A percentile compares a stretch with the other conserved stretches of the same genome.
Evolutionary conservation across 208 protist species (phyloP).

Genomic region (Trichomonas tenax): DNA sequence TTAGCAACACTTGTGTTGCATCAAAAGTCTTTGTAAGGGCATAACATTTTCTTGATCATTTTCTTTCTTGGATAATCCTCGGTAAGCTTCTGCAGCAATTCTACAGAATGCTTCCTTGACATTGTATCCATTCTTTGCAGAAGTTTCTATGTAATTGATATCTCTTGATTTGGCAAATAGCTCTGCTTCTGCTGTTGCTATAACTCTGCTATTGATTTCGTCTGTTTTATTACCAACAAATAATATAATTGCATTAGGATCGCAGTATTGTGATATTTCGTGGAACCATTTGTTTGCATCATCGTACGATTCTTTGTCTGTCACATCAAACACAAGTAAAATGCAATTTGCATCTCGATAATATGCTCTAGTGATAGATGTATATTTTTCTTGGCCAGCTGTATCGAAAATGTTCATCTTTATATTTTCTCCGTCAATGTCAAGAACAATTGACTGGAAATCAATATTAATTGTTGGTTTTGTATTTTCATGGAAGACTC

Average conservation of each 20-base stretch:
- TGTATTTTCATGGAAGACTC: too few species aligned
- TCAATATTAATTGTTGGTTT: not conserved
- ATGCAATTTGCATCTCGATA: not conserved
- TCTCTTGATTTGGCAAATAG: not conserved
- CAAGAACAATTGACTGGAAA: not conserved
- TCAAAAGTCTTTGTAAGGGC: too few species aligned
- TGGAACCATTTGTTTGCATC: not conserved
- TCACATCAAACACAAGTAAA: not conserved
- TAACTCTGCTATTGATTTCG: not conserved
- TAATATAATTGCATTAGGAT: not conserved
- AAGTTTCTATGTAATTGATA: not conserved
- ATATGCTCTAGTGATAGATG: not conserved
- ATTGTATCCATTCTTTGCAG: not conserved
- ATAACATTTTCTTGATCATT: too few species aligned
- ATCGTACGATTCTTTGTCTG: not conserved
- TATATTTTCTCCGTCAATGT: not conserved
- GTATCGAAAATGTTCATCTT: slow-evolving; percentile 5
- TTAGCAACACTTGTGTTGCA: too few species aligned
- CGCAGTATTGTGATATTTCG: not conserved
- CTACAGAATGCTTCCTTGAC: not conserved
- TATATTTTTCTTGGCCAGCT: not conserved
- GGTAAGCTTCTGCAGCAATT: too few species aligned
- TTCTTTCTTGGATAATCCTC: too few species aligned
- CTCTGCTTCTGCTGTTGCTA: not conserved
- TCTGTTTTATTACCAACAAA: not conserved